Evolutionary conservation across 371 early-diverging fungal species (phyloP), one percentile per base, ranked within the genome.

Genomic region (Saksenaea vasiformis): DNA sequence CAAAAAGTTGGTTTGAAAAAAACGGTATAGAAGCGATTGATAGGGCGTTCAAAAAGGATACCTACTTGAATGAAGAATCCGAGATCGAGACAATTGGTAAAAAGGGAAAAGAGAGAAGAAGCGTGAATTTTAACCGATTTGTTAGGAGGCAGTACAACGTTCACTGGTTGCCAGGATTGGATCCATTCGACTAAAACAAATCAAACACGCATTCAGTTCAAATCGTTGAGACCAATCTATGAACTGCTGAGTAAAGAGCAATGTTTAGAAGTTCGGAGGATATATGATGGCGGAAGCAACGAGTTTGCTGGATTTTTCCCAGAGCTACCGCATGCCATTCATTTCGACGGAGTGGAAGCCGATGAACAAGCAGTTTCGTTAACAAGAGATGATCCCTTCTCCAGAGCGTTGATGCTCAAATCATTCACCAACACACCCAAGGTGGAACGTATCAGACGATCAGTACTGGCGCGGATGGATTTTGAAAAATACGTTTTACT

Each of bases 201-300:
- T 22, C 51, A 47, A 22, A 47, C 51, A 47, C 51, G 51, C 51
- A 47, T 47, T 22, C 51, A 47, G 22, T 22, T 47, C 24, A 47
- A 47, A 10, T 17, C 51, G 1, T 10, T 47, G 22, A 47, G 22
- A 22, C 51, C 51, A 10, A 19, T 47, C 2, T 47, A 47, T 22
- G 51, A 47, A 47, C 9, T 47, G 11, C 22, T 47, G 3, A 22
- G 22, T 22, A 11, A 47, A 47, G 5, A 47, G n/a, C 19, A 22
- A 22, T 10, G 1, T 19, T 22, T 10, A 2, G 19, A 47, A 47
- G 24, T 47, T 5, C n/a, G 22, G 51, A 47, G 3, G n/a, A 22
- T 47, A 47, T 47, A 47, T 22, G 51, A 47, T 22, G 24, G 24
- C 8, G 2, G 1, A 1, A 8, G 2, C 51, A 22, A 22, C 10